Percentiles rank a stretch among this genome's conserved stretches.
Conservation (phyloP, 805 yeast genomes). For the Zygoascus biomembranicola region DNA sequence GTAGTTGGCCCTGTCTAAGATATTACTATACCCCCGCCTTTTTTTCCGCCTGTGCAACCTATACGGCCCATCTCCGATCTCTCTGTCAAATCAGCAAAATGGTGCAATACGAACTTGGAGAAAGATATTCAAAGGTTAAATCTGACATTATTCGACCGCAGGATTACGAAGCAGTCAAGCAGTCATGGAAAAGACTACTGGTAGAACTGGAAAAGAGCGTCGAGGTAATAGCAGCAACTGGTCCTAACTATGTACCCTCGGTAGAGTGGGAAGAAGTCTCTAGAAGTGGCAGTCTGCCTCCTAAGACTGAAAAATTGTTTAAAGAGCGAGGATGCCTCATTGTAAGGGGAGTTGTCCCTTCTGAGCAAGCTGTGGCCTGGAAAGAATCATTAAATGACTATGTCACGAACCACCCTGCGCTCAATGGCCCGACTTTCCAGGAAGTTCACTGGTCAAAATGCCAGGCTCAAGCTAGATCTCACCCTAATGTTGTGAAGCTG, state of each 20-base stretch:
- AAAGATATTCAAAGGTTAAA: background rate
- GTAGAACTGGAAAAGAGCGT: background rate
- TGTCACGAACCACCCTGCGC: constrained; percentile 18
- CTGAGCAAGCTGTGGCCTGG: constrained; percentile 21
- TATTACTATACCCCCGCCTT: background rate
- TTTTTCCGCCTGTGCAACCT: background rate
- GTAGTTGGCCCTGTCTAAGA: too few relatives aligned
- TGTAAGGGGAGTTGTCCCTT: constrained; percentile 28
- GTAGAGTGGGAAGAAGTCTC: background rate
- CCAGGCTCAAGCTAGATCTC: constrained; percentile 34
- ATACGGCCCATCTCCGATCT: background rate
- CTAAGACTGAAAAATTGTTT: background rate
- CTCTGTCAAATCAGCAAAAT: background rate
- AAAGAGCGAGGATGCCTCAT: constrained; percentile 25
- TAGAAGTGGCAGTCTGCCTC: background rate
- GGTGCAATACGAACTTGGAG: background rate
- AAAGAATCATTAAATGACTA: constrained; percentile 23
- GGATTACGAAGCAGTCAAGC: background rate
- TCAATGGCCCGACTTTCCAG: constrained; percentile 23
- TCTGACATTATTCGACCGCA: background rate
- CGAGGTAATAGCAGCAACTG: background rate
- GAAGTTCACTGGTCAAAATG: constrained; percentile 34
- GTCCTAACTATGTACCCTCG: background rate
- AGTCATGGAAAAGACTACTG: background rate
- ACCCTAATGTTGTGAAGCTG: constrained; percentile 30